These are phyloP conservation scores for Globisporangium camurandrum DNA, from an alignment of 352 stramenopile species.

Conservation along the genomic window DNA sequence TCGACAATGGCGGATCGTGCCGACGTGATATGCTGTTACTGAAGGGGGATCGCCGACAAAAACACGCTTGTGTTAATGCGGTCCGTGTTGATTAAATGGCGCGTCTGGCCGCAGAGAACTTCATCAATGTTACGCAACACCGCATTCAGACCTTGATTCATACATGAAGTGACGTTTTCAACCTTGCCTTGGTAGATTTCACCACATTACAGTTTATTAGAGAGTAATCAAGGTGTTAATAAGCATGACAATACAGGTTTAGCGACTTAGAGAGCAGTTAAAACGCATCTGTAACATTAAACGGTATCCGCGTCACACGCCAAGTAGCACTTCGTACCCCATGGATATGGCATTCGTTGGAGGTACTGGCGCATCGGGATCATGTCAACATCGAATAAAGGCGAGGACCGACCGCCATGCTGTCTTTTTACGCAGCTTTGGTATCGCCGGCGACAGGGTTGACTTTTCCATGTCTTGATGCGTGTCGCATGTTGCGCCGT, in stretches of 20 bases:
- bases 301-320: slow-evolving; percentile 10
- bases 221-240: neutral
- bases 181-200: neutral
- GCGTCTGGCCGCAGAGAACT: neutral
- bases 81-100: slow-evolving; percentile 2
- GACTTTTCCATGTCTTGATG: slow-evolving; percentile 4
- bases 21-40: slow-evolving; percentile 11
- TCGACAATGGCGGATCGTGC: slow-evolving; percentile 7
- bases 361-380: slow-evolving; percentile 16
- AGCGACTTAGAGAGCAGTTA: slow-evolving; percentile 1
- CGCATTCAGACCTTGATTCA: neutral
- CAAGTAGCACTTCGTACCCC: slow-evolving; percentile 21
- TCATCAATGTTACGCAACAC: slow-evolving; percentile 3
- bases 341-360: slow-evolving; percentile 15
- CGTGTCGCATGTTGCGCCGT: neutral
- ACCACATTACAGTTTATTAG: neutral
- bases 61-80: too few species aligned
- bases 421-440: neutral
- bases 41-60: slow-evolving; percentile 11
- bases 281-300: slow-evolving; percentile 5
- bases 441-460: neutral
- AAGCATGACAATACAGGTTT: neutral
- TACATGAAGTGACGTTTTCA: neutral
- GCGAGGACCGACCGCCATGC: neutral
- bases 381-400: slow-evolving; percentile 18